Conservation (phyloP, 345 rosid genomes). For the Jatropha curcas region DNA sequence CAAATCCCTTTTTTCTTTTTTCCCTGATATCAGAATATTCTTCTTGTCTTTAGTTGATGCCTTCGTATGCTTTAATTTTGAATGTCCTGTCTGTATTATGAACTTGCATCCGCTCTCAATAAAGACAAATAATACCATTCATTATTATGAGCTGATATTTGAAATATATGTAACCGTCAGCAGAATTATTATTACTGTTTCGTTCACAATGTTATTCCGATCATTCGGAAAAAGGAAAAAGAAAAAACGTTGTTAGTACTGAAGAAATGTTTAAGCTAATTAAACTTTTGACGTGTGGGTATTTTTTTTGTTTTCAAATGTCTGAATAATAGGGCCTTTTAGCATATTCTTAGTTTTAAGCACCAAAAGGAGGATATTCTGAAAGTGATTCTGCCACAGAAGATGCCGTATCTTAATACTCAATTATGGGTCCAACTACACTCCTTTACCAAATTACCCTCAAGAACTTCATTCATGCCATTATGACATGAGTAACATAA, state of each 20-base stretch:
- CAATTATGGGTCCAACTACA: background rate
- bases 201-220: no score
- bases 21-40: background rate
- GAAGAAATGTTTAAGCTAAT: no score
- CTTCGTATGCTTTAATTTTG: background rate
- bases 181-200: no score
- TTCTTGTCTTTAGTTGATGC: background rate
- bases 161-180: no score
- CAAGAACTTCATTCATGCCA: no score
- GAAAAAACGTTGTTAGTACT: no score
- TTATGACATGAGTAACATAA: no score
- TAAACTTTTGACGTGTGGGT: no score
- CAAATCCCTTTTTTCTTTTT: no score
- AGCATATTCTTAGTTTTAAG: slow-evolving; percentile 42
- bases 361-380: slow-evolving; percentile 39
- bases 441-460: slow-evolving; percentile 13
- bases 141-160: background rate
- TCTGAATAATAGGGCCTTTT: slow-evolving; percentile 14
- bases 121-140: background rate
- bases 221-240: no score
- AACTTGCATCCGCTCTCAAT: background rate
- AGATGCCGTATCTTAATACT: slow-evolving; percentile 13
- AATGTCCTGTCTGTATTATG: background rate
- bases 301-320: background rate
- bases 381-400: slow-evolving; percentile 19